Evolutionary conservation across 169 alveolate species (phyloP).

Genomic region (Cryptosporidium sp.): DNA sequence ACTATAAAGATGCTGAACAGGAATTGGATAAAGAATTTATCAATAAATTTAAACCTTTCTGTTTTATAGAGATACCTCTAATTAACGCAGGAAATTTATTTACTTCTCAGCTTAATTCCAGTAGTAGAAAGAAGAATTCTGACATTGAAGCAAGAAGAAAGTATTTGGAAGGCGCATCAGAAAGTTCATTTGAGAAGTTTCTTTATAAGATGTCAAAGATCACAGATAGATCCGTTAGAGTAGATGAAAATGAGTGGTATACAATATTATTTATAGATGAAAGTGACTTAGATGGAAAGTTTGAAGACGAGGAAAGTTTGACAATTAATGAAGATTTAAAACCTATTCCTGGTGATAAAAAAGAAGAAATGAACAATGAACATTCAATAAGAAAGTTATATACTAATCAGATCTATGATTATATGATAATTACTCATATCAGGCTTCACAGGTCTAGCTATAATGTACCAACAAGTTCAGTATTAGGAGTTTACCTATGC

Average conservation of each 20-base stretch:
- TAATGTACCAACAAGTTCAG: not conserved
- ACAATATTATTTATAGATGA: conserved; percentile 39
- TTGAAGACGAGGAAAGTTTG: not conserved
- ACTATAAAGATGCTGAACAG: not conserved
- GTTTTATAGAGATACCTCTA: conserved; percentile 48
- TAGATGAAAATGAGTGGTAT: conserved; percentile 57
- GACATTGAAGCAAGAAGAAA: conserved; percentile 18
- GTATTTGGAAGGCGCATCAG: conserved; percentile 40
- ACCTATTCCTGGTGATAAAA: not conserved
- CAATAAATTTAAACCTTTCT: conserved; percentile 20
- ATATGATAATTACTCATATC: conserved; percentile 28
- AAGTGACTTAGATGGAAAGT: conserved; percentile 2
- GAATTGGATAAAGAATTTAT: conserved; percentile 28
- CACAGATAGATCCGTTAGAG: conserved; percentile 45
- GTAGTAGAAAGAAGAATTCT: not conserved
- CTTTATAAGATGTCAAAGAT: conserved; percentile 28
- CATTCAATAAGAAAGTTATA: not conserved
- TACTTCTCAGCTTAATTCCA: not conserved
- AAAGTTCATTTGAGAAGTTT: conserved; percentile 57
- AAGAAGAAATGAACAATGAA: not conserved
- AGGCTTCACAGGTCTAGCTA: conserved; percentile 1
- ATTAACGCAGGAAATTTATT: not conserved
- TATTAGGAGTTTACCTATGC: conserved; percentile 16
- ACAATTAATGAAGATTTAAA: not conserved
- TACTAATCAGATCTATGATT: not conserved